Conservation (phyloP, 768 basidiomycete genomes). For the Agrocybe praecox region DNA sequence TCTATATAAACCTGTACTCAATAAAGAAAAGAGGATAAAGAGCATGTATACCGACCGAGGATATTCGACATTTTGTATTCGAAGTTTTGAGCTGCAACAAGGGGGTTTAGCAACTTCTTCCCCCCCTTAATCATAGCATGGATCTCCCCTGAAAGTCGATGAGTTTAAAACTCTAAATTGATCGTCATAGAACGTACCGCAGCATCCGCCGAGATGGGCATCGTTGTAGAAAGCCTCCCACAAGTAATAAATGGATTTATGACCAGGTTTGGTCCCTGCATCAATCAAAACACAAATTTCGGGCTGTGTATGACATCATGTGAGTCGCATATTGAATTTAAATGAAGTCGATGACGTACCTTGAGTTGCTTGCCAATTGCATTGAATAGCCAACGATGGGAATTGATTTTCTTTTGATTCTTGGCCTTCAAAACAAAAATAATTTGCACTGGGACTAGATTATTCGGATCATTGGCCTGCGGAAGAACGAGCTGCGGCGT, state of each 20-base stretch:
- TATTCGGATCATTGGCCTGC: slow-evolving; percentile 86
- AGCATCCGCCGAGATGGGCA: slow-evolving; percentile 79
- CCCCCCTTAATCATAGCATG: slow-evolving; percentile 97
- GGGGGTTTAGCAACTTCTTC: slow-evolving; percentile 86
- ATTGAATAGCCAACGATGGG: slow-evolving; percentile 96
- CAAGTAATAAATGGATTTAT: slow-evolving; percentile 93
- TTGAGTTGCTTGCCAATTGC: slow-evolving; percentile 84
- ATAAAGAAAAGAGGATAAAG: too few relatives aligned
- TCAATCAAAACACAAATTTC: slow-evolving; percentile 93
- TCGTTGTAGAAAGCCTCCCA: slow-evolving; percentile 93
- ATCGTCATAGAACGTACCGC: slow-evolving; percentile 47
- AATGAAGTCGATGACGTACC: slow-evolving; percentile 31
- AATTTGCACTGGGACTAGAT: slow-evolving; percentile 90
- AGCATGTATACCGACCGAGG: slow-evolving; percentile 60
- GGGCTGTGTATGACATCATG: slow-evolving; percentile 49
- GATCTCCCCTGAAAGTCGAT: slow-evolving; percentile 59
- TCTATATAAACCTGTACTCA: slow-evolving; percentile 42
- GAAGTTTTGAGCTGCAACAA: slow-evolving; percentile 95
- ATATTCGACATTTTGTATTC: slow-evolving; percentile 99
- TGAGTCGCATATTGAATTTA: neutral
- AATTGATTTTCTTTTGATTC: slow-evolving; percentile 96
- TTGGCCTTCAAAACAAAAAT: slow-evolving; percentile 91
- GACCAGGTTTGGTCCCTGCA: slow-evolving; percentile 95
- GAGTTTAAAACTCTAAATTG: neutral
- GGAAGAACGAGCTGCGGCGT: slow-evolving; percentile 91